Base-by-base conservation (phyloP, 1,139 yeast species). In the Suhomyces kunorum region DNA sequence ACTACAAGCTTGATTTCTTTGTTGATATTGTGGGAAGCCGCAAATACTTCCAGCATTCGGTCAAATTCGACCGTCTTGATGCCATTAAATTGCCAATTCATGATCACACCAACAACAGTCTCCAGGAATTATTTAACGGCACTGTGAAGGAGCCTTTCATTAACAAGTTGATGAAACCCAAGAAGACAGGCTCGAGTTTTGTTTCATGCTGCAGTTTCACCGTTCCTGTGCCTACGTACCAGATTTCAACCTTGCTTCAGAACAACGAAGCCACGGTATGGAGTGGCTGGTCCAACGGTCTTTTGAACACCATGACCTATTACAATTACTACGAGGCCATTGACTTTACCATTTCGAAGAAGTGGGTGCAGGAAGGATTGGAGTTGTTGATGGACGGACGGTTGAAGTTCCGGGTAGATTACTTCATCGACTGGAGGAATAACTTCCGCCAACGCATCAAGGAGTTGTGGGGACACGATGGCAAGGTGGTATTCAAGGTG, bases 11-110 rank as follows among this genome's bases (percentile, higher is more conserved):
- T 35, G 77, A 72, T 47, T 47, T 63, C 25, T 58, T 72, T 32
- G 55, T 72, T 19, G 78, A 72, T 50, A 63, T 72, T 15, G 55
- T 66, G 22, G 78, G 78, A 14, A 56, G 71, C 43, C 67, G 63
- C 47, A 61, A 62, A 46, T 62, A 53, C 49, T 66, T 72, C 44
- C 75, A 71, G 41, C 54, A 54, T 7, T 34, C 57, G 2, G 58
- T 68, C 12, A 59, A 61, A 39, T 58, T 63, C 43, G 51, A 55
- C 20, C 56, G 56, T 35, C 53, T 71, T 13, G 72, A 66, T 40
- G 53, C 59, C 15, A 49, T 68, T 20, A 51, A 58, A 13, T 57
- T 70, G 32, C 75, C 74, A 8, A 62, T 61, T 20, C 53, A 54
- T 15, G 46, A 52, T 17, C 61, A 64, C 19, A 46, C 59, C 13